Base-by-base conservation (phyloP, 257 asterid species). In the Jasminum sambac region DNA sequence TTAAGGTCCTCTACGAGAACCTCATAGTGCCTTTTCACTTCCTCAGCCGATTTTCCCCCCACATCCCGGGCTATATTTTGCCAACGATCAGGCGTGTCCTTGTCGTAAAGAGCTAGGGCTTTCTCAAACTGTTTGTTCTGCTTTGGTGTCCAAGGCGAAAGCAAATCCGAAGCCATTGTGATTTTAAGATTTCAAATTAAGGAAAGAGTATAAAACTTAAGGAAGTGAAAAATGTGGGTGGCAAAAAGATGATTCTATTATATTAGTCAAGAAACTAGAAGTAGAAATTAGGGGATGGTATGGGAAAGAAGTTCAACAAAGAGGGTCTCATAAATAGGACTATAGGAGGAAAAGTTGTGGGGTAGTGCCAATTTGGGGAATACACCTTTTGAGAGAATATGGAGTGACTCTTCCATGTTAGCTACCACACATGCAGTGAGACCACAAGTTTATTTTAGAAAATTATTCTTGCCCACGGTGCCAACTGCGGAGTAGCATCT, bases 31-130 rank as follows among this genome's bases (percentile, higher is more conserved):
- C 81, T 69, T 80, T 86, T 88, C 5, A 88, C 95, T 74, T 90
- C 93, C 68, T 81, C 96, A 0, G 78, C 82, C 1, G 90, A 78
- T 74, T 90, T 90, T 11, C 95, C 89, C 6, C 87, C 92, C 0
- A 90, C 93, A 0, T 81, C 90, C 19, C 72, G 77, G 4, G 95
- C 95, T 60, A 88, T 71, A 43, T 86, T 88, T 65, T 83, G 87
- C 96, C 96, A 90, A 14, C 88, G 89, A 66, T 88, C 95, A 0
- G 95, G 89, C 4, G 95, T 86, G 72, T 90, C 95, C 84, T 64
- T 82, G 5, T 88, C 96, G 19, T 82, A 86, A 30, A 64, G 48
- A 36, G 93, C 95, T 24, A 90, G 71, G 1, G 95, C 95, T 77
- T 75, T 84, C 78, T 90, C 95, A 23, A 90, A 90, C 55, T 65